These are phyloP conservation scores for Stemphylium vesicarium DNA, from an alignment of 2,329 filamentous ascomycete species.

Conservation along the genomic window DNA sequence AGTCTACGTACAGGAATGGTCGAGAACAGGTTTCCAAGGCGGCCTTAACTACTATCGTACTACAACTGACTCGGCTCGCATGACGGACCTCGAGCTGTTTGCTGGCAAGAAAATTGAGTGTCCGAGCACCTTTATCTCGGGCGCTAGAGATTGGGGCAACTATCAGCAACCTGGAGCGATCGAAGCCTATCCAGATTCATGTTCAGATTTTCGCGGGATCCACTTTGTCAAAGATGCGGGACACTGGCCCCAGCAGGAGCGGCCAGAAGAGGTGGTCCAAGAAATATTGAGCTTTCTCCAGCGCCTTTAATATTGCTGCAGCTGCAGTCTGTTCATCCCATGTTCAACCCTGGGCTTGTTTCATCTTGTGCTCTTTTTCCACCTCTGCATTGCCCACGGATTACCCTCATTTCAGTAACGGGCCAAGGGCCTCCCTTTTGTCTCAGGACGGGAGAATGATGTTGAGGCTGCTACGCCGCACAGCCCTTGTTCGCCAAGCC, in stretches of 20 bases:
- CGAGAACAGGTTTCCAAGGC: slow-evolving; percentile 68
- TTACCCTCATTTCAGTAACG: background rate
- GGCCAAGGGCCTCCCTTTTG: background rate
- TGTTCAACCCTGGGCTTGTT: background rate
- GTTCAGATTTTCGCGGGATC: slow-evolving; percentile 60
- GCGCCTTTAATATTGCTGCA: slow-evolving; percentile 12
- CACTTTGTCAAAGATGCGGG: slow-evolving; percentile 66
- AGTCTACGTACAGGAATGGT: slow-evolving; percentile 67
- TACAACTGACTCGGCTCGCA: slow-evolving; percentile 57
- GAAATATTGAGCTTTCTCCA: slow-evolving; percentile 55
- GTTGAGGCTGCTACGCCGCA: background rate
- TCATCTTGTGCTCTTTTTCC: background rate
- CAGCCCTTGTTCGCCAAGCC: background rate
- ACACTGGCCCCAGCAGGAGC: slow-evolving; percentile 74
- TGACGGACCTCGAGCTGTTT: slow-evolving; percentile 64
- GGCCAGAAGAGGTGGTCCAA: slow-evolving; percentile 60
- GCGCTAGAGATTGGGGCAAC: slow-evolving; percentile 70
- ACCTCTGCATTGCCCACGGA: background rate
- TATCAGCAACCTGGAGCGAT: slow-evolving; percentile 70
- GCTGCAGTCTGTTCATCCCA: background rate
- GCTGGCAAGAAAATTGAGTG: slow-evolving; percentile 67
- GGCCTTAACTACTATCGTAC: slow-evolving; percentile 72
- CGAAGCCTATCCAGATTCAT: slow-evolving; percentile 62
- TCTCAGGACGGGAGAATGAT: background rate
- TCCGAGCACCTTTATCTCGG: slow-evolving; percentile 67